Evolutionary conservation across 1,139 yeast genomes (phyloP), one percentile per base, ranked within the genome.

Genomic region (Wickerhamiella infanticola): DNA sequence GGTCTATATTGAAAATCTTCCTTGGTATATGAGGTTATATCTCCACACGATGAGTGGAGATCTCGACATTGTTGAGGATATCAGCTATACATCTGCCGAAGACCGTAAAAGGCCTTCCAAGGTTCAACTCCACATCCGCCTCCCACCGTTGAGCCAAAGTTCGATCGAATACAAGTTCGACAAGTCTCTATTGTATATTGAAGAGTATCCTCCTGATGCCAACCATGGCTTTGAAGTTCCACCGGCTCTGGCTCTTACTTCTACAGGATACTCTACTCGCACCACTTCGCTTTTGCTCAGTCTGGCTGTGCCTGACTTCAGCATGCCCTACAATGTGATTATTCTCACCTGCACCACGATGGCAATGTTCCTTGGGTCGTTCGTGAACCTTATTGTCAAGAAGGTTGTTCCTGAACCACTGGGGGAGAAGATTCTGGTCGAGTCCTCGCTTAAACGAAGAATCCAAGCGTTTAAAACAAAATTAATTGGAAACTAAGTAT

Each of bases 181-280:
- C 60, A 90, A 88, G 62, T 78, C 95, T 0, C 69, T 90, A 57
- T 69, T 93, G 41, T 73, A 81, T 50, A 79, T 84, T 53, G 82
- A 90, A 7, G 98, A 93, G 61, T 93, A 93, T 58, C 98, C 98
- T 9, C 98, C 99, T 1, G 99, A 93, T 68, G 98, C 99, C 1
- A 93, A 93, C 61, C 96, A 90, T 55, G 99, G 99, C 0, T 93
- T 90, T 62, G 90, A 90, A 48, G 77, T 93, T 39, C 94, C 90
- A 39, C 94, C 96, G 0, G 95, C 63, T 6, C 36, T 54, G 3
- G 81, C 85, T 5, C 68, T 86, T 8, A 73, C 81, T 1, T 55
- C 13, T 4, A 43, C 41, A 3, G 48, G 47, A 3, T 84, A 83
- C 55, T 73, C 77, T 44, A 61, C 80, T 50, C 72, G 98, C 58